These are phyloP conservation scores for Blastomyces gilchristii DNA, from an alignment of 2,329 filamentous ascomycete genomes.

Conservation along the genomic window DNA sequence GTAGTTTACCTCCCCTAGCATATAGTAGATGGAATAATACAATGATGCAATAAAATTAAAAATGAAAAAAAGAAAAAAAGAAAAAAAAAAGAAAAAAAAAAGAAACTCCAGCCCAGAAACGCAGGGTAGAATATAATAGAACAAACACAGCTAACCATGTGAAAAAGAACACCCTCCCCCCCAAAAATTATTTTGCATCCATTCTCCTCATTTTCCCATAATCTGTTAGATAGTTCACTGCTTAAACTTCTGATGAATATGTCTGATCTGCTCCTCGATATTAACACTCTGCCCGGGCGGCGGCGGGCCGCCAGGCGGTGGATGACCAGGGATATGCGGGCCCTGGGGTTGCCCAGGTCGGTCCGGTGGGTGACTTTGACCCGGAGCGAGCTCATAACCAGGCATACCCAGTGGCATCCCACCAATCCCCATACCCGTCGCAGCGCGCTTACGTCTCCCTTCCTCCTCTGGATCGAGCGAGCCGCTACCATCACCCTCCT, in stretches of 20 bases:
- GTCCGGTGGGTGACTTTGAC: slow-evolving; percentile 40
- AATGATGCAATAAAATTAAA: background rate
- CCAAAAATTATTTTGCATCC: background rate
- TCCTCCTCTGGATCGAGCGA: slow-evolving; percentile 60
- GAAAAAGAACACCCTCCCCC: background rate
- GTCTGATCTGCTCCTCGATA: slow-evolving; percentile 74
- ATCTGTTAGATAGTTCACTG: slow-evolving; percentile 17
- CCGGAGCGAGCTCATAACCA: slow-evolving; percentile 3
- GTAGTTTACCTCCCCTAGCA: background rate
- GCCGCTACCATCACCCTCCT: background rate
- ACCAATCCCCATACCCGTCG: slow-evolving; percentile 37
- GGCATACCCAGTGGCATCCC: slow-evolving; percentile 42
- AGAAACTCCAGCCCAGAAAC: background rate
- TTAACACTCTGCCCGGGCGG: slow-evolving; percentile 46
- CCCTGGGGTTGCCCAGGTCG: slow-evolving; percentile 29
- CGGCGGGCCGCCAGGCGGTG: slow-evolving; percentile 13
- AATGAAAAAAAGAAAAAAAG: no score
- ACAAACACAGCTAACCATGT: background rate
- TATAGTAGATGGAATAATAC: background rate
- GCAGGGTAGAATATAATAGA: background rate
- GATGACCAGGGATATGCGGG: slow-evolving; percentile 15
- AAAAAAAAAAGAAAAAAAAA: background rate
- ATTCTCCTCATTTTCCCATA: background rate
- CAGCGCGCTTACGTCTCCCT: slow-evolving; percentile 64
- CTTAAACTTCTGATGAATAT: slow-evolving; percentile 50